Evolutionary conservation across 192 early-diverging fungal genomes (phyloP).

Genomic region (Paraglomus brasilianum): DNA sequence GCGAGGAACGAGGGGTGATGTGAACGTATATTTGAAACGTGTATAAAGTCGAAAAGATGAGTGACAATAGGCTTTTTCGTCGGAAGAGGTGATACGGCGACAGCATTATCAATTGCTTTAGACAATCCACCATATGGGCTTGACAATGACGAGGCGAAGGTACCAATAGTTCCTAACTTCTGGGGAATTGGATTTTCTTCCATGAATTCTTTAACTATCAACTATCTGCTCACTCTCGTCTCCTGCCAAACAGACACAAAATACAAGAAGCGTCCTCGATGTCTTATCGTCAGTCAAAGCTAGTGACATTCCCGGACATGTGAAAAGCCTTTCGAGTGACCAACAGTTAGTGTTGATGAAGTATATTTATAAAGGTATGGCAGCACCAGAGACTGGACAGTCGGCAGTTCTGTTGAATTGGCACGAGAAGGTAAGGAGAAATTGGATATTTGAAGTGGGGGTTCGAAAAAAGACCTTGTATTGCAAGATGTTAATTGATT

Average conservation of each 20-base stretch:
- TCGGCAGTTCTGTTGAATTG: conserved; percentile 82
- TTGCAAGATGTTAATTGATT: neutral
- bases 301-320: conserved; percentile 63
- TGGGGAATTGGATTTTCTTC: neutral
- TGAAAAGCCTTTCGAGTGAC: conserved; percentile 57
- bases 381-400: conserved; percentile 77
- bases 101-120: conserved; percentile 62
- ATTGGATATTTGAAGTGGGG: neutral
- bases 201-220: neutral
- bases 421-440: conserved; percentile 85
- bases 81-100: conserved; percentile 52
- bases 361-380: conserved; percentile 92
- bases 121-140: conserved; percentile 72
- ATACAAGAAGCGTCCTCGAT: conserved; percentile 79
- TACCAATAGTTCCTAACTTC: conserved; percentile 30
- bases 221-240: neutral
- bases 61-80: conserved; percentile 27
- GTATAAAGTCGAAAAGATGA: conserved; percentile 22
- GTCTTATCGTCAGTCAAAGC: conserved; percentile 71
- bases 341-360: conserved; percentile 84
- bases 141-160: conserved; percentile 60
- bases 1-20: conserved; percentile 49
- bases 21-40: too few species aligned
- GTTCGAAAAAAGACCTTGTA: neutral
- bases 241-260: conserved; percentile 54